A percentile compares a stretch with the other conserved stretches of the same genome.
These are phyloP conservation scores for Leonotis leonurus DNA, from an alignment of 257 asterid genomes.

Conservation along the genomic window DNA sequence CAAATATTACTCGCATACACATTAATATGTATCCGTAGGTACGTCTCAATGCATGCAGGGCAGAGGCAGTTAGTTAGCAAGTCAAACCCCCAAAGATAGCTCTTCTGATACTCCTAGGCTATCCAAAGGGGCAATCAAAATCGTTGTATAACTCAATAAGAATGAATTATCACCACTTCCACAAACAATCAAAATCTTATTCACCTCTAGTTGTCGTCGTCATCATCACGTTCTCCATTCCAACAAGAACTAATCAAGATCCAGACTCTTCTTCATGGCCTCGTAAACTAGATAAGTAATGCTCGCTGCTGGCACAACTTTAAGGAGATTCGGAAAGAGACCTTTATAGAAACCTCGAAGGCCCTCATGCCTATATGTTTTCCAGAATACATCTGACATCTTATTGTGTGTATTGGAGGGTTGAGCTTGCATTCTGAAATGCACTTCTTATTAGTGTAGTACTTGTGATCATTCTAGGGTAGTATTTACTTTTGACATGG, in stretches of 20 bases:
- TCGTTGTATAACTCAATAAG: constrained; percentile 28
- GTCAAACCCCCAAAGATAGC: constrained; percentile 32
- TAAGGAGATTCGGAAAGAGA: constrained; percentile 86
- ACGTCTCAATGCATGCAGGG: constrained; percentile 7
- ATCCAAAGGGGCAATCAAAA: constrained; percentile 35
- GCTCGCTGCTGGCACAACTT: constrained; percentile 94
- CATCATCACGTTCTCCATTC: constrained; percentile 11
- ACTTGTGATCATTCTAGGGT: neutral
- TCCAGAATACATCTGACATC: constrained; percentile 70
- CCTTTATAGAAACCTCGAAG: constrained; percentile 87
- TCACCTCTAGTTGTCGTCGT: constrained; percentile 27
- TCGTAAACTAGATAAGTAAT: constrained; percentile 89
- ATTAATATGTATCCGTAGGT: too few relatives aligned
- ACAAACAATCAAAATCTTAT: constrained; percentile 29
- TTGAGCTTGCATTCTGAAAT: constrained; percentile 93
- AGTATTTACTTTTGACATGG: neutral
- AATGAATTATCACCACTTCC: too few relatives aligned
- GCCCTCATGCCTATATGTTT: constrained; percentile 67
- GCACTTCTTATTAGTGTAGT: constrained; percentile 12
- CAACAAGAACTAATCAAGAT: constrained; percentile 45
- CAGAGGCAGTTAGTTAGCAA: constrained; percentile 30
- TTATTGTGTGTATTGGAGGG: constrained; percentile 32
- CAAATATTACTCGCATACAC: constrained; percentile 32
- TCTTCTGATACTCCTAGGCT: constrained; percentile 17
- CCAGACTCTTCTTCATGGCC: constrained; percentile 78